A percentile compares a stretch with the other conserved stretches of the same genome.
Conservation (phyloP, 2,329 filamentous ascomycete species). For the Corniculantispora saksenae region DNA sequence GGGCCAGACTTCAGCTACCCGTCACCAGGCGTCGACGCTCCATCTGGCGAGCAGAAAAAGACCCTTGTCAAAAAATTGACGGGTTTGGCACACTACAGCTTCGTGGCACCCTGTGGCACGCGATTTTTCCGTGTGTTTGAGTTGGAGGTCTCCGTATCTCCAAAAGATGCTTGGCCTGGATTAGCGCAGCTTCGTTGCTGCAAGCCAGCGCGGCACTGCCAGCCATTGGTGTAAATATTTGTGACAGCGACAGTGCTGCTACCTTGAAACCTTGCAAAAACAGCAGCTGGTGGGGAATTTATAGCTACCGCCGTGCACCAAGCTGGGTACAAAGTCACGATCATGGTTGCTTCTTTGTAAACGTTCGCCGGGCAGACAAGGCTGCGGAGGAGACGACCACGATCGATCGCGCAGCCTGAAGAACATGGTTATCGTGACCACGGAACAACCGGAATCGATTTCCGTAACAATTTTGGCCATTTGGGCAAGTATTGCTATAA, state of each 20-base stretch:
- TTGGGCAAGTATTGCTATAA: background rate
- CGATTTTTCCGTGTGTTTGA: too few species aligned
- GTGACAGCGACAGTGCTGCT: too few species aligned
- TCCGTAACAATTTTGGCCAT: background rate
- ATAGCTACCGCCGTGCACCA: background rate
- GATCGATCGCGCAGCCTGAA: background rate
- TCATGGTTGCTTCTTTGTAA: background rate
- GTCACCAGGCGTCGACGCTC: background rate
- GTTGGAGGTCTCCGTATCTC: too few species aligned
- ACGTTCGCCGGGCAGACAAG: background rate
- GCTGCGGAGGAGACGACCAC: background rate
- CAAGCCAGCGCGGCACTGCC: too few species aligned
- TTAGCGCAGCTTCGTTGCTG: too few species aligned
- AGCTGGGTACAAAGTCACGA: background rate
- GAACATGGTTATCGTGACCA: background rate
- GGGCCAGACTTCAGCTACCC: conserved; percentile 4
- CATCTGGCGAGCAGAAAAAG: background rate
- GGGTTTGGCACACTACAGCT: background rate
- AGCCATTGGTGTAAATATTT: too few species aligned
- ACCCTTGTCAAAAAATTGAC: background rate
- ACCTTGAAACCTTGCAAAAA: too few species aligned
- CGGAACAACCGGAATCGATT: background rate
- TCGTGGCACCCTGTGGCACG: background rate
- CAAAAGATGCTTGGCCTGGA: too few species aligned
- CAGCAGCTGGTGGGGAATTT: too few species aligned